Evolutionary conservation across 2,329 filamentous ascomycete species (phyloP).

Genomic region (Aspergillus melleus): DNA sequence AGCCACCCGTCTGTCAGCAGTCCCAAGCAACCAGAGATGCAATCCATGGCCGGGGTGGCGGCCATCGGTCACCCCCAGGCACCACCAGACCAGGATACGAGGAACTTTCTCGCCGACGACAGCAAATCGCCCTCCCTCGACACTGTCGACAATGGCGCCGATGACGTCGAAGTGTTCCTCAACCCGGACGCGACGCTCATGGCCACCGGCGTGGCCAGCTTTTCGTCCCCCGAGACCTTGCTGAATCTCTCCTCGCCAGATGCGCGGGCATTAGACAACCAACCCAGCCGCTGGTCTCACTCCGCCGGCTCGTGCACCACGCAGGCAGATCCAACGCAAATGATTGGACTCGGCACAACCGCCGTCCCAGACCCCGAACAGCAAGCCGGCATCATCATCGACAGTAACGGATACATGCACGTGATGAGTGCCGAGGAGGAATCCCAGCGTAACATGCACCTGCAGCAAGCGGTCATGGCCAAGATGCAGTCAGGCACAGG

Average conservation of each 20-base stretch:
- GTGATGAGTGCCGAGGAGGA: slow-evolving; percentile 22
- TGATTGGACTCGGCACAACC: slow-evolving; percentile 1
- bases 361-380: neutral
- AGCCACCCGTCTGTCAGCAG: slow-evolving; percentile 3
- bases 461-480: slow-evolving; percentile 26
- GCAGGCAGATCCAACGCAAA: neutral
- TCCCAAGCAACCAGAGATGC: neutral
- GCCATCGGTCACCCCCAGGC: neutral
- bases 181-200: slow-evolving; percentile 11
- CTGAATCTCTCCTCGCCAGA: slow-evolving; percentile 8
- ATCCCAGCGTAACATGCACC: slow-evolving; percentile 15
- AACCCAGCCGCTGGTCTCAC: neutral
- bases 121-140: neutral
- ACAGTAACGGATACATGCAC: slow-evolving; percentile 20
- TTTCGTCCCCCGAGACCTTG: slow-evolving; percentile 10
- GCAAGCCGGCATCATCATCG: slow-evolving; percentile 21
- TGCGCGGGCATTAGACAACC: slow-evolving; percentile 7
- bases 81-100: slow-evolving; percentile 8
- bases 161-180: slow-evolving; percentile 22
- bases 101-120: slow-evolving; percentile 7
- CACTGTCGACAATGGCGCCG: neutral
- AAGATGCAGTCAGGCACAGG: slow-evolving; percentile 23
- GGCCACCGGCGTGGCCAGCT: slow-evolving; percentile 12
- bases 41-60: slow-evolving; percentile 1
- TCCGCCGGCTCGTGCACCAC: neutral